Conservation (phyloP, 2,329 filamentous ascomycete species). For the Hirsutella thompsonii region DNA sequence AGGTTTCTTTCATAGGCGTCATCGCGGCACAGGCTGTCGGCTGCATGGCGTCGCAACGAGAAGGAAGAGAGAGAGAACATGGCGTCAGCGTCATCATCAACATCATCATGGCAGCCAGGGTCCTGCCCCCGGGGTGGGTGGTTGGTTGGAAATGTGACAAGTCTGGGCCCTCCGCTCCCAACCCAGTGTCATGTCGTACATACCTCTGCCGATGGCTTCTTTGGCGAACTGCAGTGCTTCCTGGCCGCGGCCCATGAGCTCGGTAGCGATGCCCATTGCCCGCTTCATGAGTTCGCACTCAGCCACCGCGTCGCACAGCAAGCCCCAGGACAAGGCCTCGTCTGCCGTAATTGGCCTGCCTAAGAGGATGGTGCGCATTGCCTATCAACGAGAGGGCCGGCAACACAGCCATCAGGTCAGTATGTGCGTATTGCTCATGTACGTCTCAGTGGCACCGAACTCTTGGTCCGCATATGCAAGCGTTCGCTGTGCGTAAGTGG, state of each 20-base stretch:
- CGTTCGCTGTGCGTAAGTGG: not conserved
- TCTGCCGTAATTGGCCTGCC: slow-evolving; percentile 13
- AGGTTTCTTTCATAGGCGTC: slow-evolving; percentile 20
- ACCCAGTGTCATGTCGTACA: not conserved
- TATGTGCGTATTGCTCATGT: not conserved
- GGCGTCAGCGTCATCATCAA: not conserved
- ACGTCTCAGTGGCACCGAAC: not conserved
- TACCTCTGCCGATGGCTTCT: slow-evolving; percentile 16
- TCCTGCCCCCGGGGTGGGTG: not conserved
- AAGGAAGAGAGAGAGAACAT: not conserved
- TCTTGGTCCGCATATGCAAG: slow-evolving; percentile 1
- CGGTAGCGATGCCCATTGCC: slow-evolving; percentile 11
- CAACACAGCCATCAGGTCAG: not conserved
- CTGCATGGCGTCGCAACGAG: slow-evolving; percentile 4
- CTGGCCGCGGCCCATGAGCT: slow-evolving; percentile 10
- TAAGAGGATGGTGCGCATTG: slow-evolving; percentile 16
- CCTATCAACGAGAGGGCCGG: slow-evolving; percentile 6
- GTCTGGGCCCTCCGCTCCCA: not conserved
- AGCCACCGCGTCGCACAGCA: slow-evolving; percentile 14
- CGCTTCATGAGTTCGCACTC: slow-evolving; percentile 12
- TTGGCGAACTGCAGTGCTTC: slow-evolving; percentile 15
- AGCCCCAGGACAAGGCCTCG: slow-evolving; percentile 13
- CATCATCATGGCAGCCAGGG: not conserved
- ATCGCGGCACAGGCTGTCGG: slow-evolving; percentile 13
- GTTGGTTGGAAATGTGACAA: not conserved